Evolutionary conservation across 345 rosid species (phyloP).

Genomic region (Heritiera littoralis): DNA sequence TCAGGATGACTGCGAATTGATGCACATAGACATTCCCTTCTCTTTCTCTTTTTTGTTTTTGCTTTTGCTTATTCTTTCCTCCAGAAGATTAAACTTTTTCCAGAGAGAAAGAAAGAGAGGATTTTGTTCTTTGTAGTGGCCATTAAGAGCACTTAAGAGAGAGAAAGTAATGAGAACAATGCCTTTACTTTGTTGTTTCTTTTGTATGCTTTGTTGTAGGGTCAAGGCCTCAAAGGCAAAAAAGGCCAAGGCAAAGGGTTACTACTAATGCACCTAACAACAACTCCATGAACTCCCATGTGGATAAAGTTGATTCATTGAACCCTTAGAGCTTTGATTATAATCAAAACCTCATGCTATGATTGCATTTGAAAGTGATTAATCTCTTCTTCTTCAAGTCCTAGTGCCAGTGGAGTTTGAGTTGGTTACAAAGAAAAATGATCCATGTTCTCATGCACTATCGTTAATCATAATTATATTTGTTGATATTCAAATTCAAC

Average conservation of each 20-base stretch:
- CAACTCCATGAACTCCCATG: slow-evolving; percentile 32
- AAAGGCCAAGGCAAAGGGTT: not conserved
- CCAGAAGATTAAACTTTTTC: slow-evolving; percentile 26
- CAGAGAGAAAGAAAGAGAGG: slow-evolving; percentile 15
- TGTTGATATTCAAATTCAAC: too few relatives aligned
- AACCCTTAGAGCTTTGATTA: not conserved
- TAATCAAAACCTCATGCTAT: not conserved
- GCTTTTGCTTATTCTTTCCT: slow-evolving; percentile 21
- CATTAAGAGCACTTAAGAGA: slow-evolving; percentile 16
- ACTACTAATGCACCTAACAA: not conserved
- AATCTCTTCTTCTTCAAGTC: too few relatives aligned
- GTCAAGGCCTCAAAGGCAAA: slow-evolving; percentile 17
- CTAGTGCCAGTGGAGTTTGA: too few relatives aligned
- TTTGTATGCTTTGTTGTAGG: slow-evolving; percentile 22
- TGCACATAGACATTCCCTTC: slow-evolving; percentile 26
- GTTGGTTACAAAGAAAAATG: too few relatives aligned
- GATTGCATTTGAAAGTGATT: not conserved
- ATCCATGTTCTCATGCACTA: too few relatives aligned
- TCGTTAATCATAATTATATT: too few relatives aligned
- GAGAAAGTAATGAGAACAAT: not conserved
- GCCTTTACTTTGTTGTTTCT: not conserved
- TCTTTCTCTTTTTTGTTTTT: slow-evolving; percentile 11
- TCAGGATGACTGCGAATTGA: slow-evolving; percentile 12
- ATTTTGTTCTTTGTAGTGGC: slow-evolving; percentile 10
- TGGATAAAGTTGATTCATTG: slow-evolving; percentile 35